Conservation (phyloP, 2,329 filamentous ascomycete genomes). For the Ramularia endophylla region DNA sequence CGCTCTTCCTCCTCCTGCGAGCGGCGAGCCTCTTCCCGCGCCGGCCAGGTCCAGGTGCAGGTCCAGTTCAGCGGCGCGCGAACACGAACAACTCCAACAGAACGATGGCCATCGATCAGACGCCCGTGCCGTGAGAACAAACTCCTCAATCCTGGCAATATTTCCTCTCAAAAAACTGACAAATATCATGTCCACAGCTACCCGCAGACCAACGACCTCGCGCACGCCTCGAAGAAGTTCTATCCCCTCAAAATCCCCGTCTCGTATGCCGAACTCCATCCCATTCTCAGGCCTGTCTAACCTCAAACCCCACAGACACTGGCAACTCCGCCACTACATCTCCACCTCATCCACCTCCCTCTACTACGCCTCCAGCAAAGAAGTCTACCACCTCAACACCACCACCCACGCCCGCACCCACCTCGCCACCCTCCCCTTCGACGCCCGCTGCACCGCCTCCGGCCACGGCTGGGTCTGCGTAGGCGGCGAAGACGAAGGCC, state of each 20-base stretch:
- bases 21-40: too few relatives aligned
- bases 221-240: constrained; percentile 39
- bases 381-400: constrained; percentile 55
- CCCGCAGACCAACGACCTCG: constrained; percentile 42
- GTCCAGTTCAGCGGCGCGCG: too few relatives aligned
- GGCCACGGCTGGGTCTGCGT: constrained; percentile 84
- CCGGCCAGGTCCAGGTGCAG: too few relatives aligned
- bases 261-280: constrained; percentile 32
- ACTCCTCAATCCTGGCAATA: too few relatives aligned
- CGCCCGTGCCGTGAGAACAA: too few relatives aligned
- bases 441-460: constrained; percentile 80
- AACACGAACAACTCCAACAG: too few relatives aligned
- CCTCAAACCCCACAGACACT: constrained; percentile 54
- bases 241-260: constrained; percentile 45
- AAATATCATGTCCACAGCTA: constrained; percentile 28
- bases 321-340: constrained; percentile 85
- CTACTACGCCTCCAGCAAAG: constrained; percentile 74
- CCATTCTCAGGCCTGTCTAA: background rate
- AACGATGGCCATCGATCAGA: too few relatives aligned
- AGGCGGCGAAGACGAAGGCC: constrained; percentile 75
- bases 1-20: too few relatives aligned
- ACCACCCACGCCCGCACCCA: constrained; percentile 64
- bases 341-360: constrained; percentile 70
- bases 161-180: too few relatives aligned
- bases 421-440: constrained; percentile 62